A percentile compares a stretch with the other conserved stretches of the same genome.
Conservation (phyloP, 768 basidiomycete species). For the Pulveroboletus ravenelii region DNA sequence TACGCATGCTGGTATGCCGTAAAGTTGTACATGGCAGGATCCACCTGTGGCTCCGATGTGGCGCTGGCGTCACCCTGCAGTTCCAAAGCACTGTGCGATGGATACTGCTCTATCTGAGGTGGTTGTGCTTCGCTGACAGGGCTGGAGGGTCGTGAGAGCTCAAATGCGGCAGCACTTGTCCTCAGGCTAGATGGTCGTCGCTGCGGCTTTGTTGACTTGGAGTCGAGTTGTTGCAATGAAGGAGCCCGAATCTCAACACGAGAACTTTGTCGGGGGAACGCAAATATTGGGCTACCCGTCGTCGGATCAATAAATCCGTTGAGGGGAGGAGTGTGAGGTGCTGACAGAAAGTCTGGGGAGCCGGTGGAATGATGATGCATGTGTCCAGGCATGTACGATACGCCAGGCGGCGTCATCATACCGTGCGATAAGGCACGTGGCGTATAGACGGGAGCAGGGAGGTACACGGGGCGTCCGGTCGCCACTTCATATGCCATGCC, state of each 20-base stretch:
- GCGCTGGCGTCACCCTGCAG: constrained; percentile 13
- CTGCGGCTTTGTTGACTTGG: constrained; percentile 19
- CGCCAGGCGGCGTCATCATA: constrained; percentile 44
- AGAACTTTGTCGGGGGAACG: constrained; percentile 65
- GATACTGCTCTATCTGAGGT: constrained; percentile 12
- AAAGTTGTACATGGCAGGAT: constrained; percentile 48
- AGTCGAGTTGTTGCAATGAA: constrained; percentile 23
- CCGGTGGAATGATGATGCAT: constrained; percentile 56
- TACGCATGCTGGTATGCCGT: constrained; percentile 54
- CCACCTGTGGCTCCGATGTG: constrained; percentile 27
- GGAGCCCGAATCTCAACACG: constrained; percentile 75
- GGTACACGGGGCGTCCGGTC: constrained; percentile 75
- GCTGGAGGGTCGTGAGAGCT: constrained; percentile 37
- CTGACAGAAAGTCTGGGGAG: constrained; percentile 60
- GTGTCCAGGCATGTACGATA: constrained; percentile 56
- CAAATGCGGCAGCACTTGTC: constrained; percentile 47
- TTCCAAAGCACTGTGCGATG: constrained; percentile 7
- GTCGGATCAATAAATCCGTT: constrained; percentile 62
- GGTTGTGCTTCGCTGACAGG: constrained; percentile 15
- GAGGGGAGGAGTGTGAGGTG: constrained; percentile 56
- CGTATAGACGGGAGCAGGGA: constrained; percentile 62
- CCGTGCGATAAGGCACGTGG: constrained; percentile 62
- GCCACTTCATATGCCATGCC: constrained; percentile 80
- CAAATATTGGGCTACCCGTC: constrained; percentile 67
- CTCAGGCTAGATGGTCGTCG: constrained; percentile 42